Conservation (phyloP, 1,139 yeast genomes). For the Kodamaea ohmeri region DNA sequence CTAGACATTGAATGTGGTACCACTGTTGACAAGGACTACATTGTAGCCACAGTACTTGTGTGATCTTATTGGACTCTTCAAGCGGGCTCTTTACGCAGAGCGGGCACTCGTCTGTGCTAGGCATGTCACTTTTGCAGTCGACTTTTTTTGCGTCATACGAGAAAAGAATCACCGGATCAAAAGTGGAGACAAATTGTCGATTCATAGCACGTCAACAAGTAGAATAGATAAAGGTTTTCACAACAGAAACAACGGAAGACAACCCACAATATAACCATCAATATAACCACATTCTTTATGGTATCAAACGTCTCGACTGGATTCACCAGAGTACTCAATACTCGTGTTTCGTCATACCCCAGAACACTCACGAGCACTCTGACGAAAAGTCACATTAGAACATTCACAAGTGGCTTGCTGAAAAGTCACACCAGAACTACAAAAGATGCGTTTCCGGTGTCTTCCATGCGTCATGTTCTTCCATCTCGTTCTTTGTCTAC, state of each 20-base stretch:
- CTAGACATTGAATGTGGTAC: slow-evolving; percentile 58
- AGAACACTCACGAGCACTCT: too few species aligned
- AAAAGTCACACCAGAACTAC: too few species aligned
- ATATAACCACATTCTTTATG: too few species aligned
- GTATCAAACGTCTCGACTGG: too few species aligned
- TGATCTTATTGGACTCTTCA: slow-evolving; percentile 16
- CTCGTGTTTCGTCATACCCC: too few species aligned
- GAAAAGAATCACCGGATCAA: background rate
- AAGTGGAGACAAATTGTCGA: background rate
- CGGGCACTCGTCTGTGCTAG: slow-evolving; percentile 22
- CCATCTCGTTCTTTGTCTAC: background rate
- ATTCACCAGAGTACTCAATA: too few species aligned
- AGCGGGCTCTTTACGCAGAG: slow-evolving; percentile 20
- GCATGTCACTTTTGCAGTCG: slow-evolving; percentile 6
- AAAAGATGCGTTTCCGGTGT: too few species aligned
- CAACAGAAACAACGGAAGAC: too few species aligned
- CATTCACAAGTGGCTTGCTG: too few species aligned
- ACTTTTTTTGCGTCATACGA: slow-evolving; percentile 1
- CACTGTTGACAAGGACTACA: slow-evolving; percentile 62
- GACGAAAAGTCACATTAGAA: too few species aligned
- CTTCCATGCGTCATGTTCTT: too few species aligned
- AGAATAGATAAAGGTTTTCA: background rate
- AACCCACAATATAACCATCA: too few species aligned
- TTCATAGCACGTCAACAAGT: background rate
- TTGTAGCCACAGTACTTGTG: slow-evolving; percentile 50